Conservation (phyloP, 2,329 filamentous ascomycete genomes). For the Sphaerulina vaccinii region DNA sequence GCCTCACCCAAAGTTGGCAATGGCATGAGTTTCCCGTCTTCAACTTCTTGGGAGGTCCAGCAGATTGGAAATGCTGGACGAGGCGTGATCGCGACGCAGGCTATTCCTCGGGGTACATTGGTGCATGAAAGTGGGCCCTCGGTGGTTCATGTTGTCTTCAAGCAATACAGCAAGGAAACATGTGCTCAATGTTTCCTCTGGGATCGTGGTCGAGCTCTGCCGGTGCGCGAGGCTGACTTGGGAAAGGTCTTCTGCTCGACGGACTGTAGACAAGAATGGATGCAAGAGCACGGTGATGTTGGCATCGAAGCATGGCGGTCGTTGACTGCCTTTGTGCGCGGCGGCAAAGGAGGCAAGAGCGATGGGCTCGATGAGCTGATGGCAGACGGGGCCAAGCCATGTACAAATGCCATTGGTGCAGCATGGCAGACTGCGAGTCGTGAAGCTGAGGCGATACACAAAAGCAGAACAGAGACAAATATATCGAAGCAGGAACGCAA, state of each 20-base stretch:
- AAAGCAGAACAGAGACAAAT: not conserved
- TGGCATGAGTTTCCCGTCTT: slow-evolving; percentile 10
- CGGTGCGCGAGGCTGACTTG: slow-evolving; percentile 39
- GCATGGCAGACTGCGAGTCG: slow-evolving; percentile 27
- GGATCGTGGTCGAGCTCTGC: slow-evolving; percentile 44
- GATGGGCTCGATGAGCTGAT: slow-evolving; percentile 11
- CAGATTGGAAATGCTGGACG: slow-evolving; percentile 46
- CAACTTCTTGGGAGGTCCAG: slow-evolving; percentile 38
- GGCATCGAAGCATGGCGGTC: slow-evolving; percentile 33
- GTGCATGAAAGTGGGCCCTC: slow-evolving; percentile 42
- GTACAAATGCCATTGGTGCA: slow-evolving; percentile 21
- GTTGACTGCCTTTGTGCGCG: slow-evolving; percentile 27
- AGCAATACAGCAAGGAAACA: slow-evolving; percentile 50
- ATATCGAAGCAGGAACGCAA: slow-evolving; percentile 20
- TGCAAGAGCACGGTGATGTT: slow-evolving; percentile 28
- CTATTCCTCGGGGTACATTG: slow-evolving; percentile 38
- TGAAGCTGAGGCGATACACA: slow-evolving; percentile 17
- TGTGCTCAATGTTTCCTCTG: slow-evolving; percentile 50
- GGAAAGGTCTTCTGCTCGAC: slow-evolving; percentile 47
- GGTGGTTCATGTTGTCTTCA: slow-evolving; percentile 43
- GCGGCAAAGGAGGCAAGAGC: slow-evolving; percentile 18
- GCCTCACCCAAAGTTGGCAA: too few species aligned
- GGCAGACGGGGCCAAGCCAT: slow-evolving; percentile 19
- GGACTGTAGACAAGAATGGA: slow-evolving; percentile 41
- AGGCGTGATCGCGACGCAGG: slow-evolving; percentile 44